Base-by-base conservation (phyloP, 805 yeast genomes). In the Wickerhamiella cacticola region DNA sequence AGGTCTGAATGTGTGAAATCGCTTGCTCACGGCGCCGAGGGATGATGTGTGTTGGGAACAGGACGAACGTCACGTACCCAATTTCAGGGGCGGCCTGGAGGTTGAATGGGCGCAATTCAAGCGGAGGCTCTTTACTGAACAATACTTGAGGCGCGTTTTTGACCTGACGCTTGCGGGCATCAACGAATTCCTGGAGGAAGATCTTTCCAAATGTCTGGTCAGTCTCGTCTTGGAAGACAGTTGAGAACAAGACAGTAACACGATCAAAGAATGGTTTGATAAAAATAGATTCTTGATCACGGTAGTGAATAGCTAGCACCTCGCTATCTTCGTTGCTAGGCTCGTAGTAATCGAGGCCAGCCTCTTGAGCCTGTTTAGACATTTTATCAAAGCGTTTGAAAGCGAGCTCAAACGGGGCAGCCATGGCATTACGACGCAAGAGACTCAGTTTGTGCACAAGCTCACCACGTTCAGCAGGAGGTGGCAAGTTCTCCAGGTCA, bases 61-160 rank as follows among this genome's bases (percentile, higher is more conserved):
- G 62, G 47, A 68, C 71, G 62, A 78, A 79, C 1, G 83, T 78
- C 51, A 79, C 72, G 54, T 73, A 78, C 9, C 76, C 81, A 44
- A 72, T 63, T 24, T 71, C 75, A 35, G 68, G 69, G 23, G 26
- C 47, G 5, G 42, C 52, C 59, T 22, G 61, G 48, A 18, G 63
- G 41, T 23, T 28, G 64, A 12, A 67, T 62, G 67, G 63, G 50
- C 78, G 71, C 49, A 83, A 72, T 63, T 92, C 99, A 59, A 86
- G 72, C 7, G 99, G 99, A n/a, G 96, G 85, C 57, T 85, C 96
- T 53, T 72, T 75, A 5, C 94, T 81, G 60, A 82, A 88, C 58
- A 92, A 74, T 46, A 92, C 99, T 70, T 92, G 99, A 15, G 99
- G 99, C 1, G 97, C 96, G 44, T 92, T 88, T 68, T 92, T 98